Percentiles rank a stretch among this genome's conserved stretches.
Conservation (phyloP, 352 stramenopile species). For the Pseudoperonospora humuli region DNA sequence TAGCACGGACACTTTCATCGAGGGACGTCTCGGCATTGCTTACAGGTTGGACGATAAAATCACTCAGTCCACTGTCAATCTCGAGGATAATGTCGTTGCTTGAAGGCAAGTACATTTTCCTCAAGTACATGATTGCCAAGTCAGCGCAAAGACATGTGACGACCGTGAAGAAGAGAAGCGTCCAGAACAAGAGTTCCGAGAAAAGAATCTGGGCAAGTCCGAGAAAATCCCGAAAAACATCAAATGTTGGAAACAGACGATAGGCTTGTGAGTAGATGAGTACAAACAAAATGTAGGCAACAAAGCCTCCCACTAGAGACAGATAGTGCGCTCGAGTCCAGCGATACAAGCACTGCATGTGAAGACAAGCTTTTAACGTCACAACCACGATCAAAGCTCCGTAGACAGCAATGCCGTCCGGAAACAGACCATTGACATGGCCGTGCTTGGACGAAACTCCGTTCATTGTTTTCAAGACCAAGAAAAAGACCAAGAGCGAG, state of each 20-base stretch:
- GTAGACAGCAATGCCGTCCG: conserved; percentile 71
- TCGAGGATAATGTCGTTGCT: conserved; percentile 82
- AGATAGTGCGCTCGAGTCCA: conserved; percentile 74
- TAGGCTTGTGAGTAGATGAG: conserved; percentile 57
- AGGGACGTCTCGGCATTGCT: conserved; percentile 10
- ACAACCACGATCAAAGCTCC: conserved; percentile 70
- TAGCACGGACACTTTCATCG: conserved; percentile 5
- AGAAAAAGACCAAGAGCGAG: conserved; percentile 65
- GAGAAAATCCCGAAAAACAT: conserved; percentile 72
- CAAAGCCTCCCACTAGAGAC: conserved; percentile 54
- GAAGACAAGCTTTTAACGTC: conserved; percentile 58
- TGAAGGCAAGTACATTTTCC: conserved; percentile 77
- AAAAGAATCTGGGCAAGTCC: conserved; percentile 59
- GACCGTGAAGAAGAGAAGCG: conserved; percentile 52
- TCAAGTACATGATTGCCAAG: conserved; percentile 62
- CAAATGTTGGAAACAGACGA: conserved; percentile 46
- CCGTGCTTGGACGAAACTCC: conserved; percentile 34
- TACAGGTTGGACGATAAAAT: conserved; percentile 15
- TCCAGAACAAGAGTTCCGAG: conserved; percentile 45
- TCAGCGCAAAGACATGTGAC: conserved; percentile 57
- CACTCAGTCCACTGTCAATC: conserved; percentile 64
- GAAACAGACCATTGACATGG: conserved; percentile 57
- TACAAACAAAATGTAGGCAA: conserved; percentile 67
- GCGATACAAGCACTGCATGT: conserved; percentile 68
- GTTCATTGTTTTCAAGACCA: conserved; percentile 37